These are phyloP conservation scores for Saccharomyces paradoxus DNA, from an alignment of 805 yeast species.

Conservation along the genomic window DNA sequence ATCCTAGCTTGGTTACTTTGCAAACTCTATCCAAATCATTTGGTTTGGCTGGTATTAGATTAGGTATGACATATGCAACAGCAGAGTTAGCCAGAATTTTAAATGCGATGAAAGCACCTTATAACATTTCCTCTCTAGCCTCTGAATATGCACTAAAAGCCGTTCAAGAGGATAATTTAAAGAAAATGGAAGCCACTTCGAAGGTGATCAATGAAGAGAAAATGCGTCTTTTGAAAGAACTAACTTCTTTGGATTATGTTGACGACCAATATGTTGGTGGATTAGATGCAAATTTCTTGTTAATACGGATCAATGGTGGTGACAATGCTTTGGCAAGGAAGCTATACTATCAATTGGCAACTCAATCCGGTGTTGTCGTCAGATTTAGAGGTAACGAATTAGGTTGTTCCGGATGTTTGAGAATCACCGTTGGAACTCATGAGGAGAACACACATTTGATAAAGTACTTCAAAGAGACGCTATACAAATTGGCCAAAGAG, in stretches of 20 bases:
- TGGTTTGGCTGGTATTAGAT: constrained; percentile 90
- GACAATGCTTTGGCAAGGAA: constrained; percentile 65
- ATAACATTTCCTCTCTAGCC: constrained; percentile 79
- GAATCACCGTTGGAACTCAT: constrained; percentile 80
- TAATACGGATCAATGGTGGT: constrained; percentile 67
- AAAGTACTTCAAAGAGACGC: constrained; percentile 36
- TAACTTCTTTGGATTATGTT: constrained; percentile 52
- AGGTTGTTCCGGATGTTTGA: constrained; percentile 80
- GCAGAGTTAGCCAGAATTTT: constrained; percentile 54
- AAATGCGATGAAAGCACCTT: constrained; percentile 93
- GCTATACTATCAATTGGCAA: constrained; percentile 66
- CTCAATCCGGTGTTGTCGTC: constrained; percentile 67
- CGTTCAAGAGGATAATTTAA: constrained; percentile 48
- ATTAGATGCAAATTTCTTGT: constrained; percentile 74
- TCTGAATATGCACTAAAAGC: constrained; percentile 72
- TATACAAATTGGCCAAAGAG: constrained; percentile 16
- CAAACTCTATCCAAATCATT: constrained; percentile 93
- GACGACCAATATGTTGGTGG: constrained; percentile 72
- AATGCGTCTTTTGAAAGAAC: constrained; percentile 39
- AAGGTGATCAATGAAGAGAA: constrained; percentile 48
- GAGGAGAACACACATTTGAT: constrained; percentile 61
- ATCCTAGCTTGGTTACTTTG: constrained; percentile 76
- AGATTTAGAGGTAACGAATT: constrained; percentile 86
- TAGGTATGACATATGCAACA: constrained; percentile 71
- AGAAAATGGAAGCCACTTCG: constrained; percentile 50